These are phyloP conservation scores for Saccharomyces hybrid DNA, from an alignment of 1,139 yeast species.

Conservation along the genomic window DNA sequence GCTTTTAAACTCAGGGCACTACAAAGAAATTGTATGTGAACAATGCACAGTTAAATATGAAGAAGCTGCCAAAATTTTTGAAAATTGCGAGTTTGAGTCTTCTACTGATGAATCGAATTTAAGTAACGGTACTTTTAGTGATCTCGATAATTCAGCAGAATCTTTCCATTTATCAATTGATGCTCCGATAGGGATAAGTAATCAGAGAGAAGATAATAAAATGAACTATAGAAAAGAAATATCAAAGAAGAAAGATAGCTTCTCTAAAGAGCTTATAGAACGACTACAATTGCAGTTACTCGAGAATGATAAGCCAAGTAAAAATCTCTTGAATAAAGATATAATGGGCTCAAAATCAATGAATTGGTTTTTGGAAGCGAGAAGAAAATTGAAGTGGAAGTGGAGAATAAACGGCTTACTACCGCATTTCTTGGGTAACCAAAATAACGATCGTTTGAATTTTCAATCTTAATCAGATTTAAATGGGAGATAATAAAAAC, in stretches of 20 bases:
- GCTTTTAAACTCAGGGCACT: constrained; percentile 26
- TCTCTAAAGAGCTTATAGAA: constrained; percentile 29
- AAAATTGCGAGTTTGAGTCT: constrained; percentile 30
- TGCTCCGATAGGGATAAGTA: constrained; percentile 4
- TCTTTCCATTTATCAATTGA: constrained; percentile 9
- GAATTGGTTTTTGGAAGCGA: constrained; percentile 33
- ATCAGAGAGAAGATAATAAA: constrained; percentile 2
- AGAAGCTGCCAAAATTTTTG: constrained; percentile 38
- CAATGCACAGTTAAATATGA: constrained; percentile 57
- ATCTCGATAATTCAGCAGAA: constrained; percentile 5
- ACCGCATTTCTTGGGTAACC: constrained; percentile 16
- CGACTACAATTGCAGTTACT: constrained; percentile 28
- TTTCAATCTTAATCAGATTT: background rate
- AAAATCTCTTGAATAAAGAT: constrained; percentile 3
- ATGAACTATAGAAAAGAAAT: constrained; percentile 8
- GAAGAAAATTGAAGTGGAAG: constrained; percentile 39
- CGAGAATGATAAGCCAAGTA: constrained; percentile 1
- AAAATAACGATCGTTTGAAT: background rate
- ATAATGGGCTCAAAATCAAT: constrained; percentile 21
- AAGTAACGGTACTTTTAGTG: constrained; percentile 9
- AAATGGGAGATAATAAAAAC: background rate
- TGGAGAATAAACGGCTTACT: constrained; percentile 41
- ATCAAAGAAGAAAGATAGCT: constrained; percentile 14
- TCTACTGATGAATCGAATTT: constrained; percentile 18
- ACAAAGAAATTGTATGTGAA: constrained; percentile 54